These are phyloP conservation scores for Leccinum holopus DNA, from an alignment of 1,284 basidiomycete species.

Conservation along the genomic window DNA sequence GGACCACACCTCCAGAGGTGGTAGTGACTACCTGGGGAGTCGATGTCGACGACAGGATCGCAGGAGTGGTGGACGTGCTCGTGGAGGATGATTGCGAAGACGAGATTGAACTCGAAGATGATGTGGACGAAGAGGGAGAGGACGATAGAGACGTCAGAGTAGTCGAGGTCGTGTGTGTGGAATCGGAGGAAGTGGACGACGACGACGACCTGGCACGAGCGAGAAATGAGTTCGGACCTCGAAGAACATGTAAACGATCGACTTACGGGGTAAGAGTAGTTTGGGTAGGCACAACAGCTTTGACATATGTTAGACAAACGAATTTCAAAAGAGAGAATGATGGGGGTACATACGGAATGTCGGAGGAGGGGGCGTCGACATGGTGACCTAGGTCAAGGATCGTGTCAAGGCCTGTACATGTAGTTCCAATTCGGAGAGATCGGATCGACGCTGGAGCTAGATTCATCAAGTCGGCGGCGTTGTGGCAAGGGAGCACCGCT, in stretches of 20 bases:
- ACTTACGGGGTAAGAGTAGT: conserved; percentile 7
- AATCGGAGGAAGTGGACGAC: neutral
- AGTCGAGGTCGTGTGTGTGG: conserved; percentile 5
- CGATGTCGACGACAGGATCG: neutral
- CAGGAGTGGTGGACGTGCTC: conserved; percentile 1
- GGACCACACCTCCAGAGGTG: conserved; percentile 1
- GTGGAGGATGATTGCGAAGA: conserved; percentile 5
- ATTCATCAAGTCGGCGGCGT: conserved; percentile 41
- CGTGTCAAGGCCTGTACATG: conserved; percentile 43
- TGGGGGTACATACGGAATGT: conserved; percentile 8
- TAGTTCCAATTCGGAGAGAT: conserved; percentile 45
- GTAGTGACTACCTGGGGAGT: conserved; percentile 15
- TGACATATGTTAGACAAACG: neutral
- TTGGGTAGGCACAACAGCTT: neutral
- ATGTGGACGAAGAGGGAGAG: conserved; percentile 9
- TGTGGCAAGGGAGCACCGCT: conserved; percentile 39
- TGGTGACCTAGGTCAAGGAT: conserved; percentile 8
- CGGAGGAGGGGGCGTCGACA: conserved; percentile 6
- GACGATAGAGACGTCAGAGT: conserved; percentile 9
- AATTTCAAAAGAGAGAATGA: neutral
- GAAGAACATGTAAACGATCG: neutral
- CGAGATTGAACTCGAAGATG: neutral
- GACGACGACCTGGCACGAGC: neutral
- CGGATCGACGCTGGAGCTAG: conserved; percentile 9
- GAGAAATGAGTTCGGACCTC: neutral